Base-by-base conservation (phyloP, 2,329 filamentous ascomycete genomes). In the Amylocarpus encephaloides region DNA sequence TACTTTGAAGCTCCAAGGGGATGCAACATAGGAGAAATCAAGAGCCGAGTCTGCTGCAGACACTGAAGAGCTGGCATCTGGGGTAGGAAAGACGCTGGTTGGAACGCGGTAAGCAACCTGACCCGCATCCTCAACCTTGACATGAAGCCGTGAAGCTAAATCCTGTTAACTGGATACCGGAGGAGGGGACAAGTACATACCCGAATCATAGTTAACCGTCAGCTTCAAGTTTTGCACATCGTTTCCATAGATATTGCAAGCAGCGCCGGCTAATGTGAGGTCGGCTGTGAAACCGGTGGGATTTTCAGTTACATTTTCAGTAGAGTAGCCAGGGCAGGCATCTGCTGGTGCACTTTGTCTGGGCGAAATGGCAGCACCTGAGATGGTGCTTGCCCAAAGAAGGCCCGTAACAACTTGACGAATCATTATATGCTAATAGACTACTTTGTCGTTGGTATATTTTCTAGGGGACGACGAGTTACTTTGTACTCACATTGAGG, bases 161-260 rank as follows among this genome's bases (percentile, higher is more conserved):
- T 12, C n/a, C n/a, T 5, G 38, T 40, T 40, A 40, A 11, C 11
- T 13, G 12, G 5, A 10, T 36, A 33, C 10, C 15, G 18, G 26
- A 12, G 19, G 6, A 35, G 16, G 32, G n/a, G 29, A 26, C 7
- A 30, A 16, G 13, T 19, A 35, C 48, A 26, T 18, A 56, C 55
- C 36, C 62, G 81, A 79, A 71, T 85, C 75, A 60, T 83, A 82
- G 57, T 82, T 76, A n/a, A 83, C 80, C 6, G 73, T 66, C 46
- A 85, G 68, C 53, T 72, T 79, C 54, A 84, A 66, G 49, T 78
- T 68, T 26, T 81, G 73, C 26, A 93, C 71, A 62, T 94, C 88
- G 9, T 75, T 83, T 0, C 88, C 88, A 57, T 91, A 93, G 18
- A 80, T 77, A 66, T 92, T 85, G 72, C 88, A 92, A 6, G 83